These are phyloP conservation scores for Trapa incisa DNA, from an alignment of 345 rosid genomes.

Conservation along the genomic window DNA sequence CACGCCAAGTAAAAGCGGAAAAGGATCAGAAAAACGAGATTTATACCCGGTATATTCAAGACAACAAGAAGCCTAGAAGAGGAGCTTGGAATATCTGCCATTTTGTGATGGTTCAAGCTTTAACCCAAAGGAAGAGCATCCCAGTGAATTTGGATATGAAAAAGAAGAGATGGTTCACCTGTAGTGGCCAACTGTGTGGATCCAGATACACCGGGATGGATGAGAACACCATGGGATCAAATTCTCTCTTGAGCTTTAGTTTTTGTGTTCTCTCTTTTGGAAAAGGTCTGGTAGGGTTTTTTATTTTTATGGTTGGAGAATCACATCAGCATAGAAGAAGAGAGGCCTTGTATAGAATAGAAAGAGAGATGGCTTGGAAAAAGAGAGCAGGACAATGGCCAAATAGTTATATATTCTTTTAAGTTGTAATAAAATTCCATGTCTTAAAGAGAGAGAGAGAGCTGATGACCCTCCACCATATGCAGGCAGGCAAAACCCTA, in stretches of 20 bases:
- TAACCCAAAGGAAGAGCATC: not conserved
- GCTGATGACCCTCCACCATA: no score
- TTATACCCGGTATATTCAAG: slow-evolving; percentile 40
- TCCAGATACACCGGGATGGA: slow-evolving; percentile 48
- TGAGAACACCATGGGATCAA: slow-evolving; percentile 40
- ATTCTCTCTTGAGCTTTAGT: slow-evolving; percentile 3
- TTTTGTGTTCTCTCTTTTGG: not conserved
- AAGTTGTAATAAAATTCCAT: no score
- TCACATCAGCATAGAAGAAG: not conserved
- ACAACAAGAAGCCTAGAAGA: slow-evolving; percentile 14
- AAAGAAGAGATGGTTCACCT: slow-evolving; percentile 22
- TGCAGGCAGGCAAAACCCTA: no score
- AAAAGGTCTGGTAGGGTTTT: slow-evolving; percentile 3
- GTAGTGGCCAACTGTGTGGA: slow-evolving; percentile 44
- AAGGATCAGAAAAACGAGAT: slow-evolving; percentile 4
- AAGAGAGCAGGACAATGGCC: not conserved
- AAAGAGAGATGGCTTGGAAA: not conserved
- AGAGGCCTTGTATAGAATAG: not conserved
- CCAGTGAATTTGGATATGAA: not conserved
- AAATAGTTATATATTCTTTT: no score
- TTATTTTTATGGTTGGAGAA: slow-evolving; percentile 5
- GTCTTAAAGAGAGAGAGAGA: no score
- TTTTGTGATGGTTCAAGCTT: slow-evolving; percentile 10
- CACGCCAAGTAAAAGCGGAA: not conserved
- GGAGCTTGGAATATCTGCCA: slow-evolving; percentile 21